Evolutionary conservation across 805 yeast species (phyloP).

Genomic region (Candida namnaoensis): DNA sequence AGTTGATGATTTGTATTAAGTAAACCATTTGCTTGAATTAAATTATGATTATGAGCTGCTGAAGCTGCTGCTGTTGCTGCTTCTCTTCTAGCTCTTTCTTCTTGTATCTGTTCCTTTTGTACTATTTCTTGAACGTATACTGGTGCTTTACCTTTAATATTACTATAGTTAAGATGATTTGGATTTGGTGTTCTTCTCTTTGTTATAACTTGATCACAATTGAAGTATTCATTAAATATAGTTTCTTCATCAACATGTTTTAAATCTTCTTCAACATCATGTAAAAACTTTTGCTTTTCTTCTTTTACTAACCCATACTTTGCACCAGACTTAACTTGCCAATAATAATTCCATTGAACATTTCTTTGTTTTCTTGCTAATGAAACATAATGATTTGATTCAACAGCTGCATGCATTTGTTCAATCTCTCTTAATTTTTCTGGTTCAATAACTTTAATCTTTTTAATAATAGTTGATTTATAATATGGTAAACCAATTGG

Average conservation of each 20-base stretch:
- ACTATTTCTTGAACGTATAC: slow-evolving; percentile 24
- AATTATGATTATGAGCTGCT: no score
- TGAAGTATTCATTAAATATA: slow-evolving; percentile 27
- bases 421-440: slow-evolving; percentile 36
- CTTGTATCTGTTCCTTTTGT: no score
- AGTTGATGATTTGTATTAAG: neutral
- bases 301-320: slow-evolving; percentile 22
- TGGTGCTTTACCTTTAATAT: slow-evolving; percentile 35
- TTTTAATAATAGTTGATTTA: slow-evolving; percentile 15
- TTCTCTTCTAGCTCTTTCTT: no score
- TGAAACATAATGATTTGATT: slow-evolving; percentile 33
- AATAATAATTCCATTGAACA: slow-evolving; percentile 40
- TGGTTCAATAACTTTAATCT: slow-evolving; percentile 22
- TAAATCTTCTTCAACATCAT: slow-evolving; percentile 22
- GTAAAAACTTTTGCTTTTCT: slow-evolving; percentile 14
- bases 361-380: slow-evolving; percentile 31
- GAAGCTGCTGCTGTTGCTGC: no score
- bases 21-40: no score
- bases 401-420: slow-evolving; percentile 39
- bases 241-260: slow-evolving; percentile 20
- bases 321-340: slow-evolving; percentile 33
- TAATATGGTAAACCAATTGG: slow-evolving; percentile 36
- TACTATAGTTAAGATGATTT: slow-evolving; percentile 35
- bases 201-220: slow-evolving; percentile 32
- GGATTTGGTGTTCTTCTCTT: slow-evolving; percentile 39